Conservation (phyloP, 78 protist species). For the Dictyostelium citrinum region DNA sequence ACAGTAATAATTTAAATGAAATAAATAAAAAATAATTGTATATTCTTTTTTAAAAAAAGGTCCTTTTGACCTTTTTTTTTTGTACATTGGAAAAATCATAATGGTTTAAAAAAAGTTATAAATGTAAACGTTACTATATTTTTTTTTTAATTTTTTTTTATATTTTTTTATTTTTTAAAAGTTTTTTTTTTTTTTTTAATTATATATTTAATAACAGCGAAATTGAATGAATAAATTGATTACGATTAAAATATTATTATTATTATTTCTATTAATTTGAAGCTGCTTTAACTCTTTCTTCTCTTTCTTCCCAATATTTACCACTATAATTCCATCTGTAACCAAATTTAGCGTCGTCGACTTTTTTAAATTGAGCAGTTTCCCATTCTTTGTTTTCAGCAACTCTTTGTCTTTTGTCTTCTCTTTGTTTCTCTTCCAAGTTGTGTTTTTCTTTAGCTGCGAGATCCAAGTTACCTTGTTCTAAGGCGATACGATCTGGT, state of each 20-base stretch:
- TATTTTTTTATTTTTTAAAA: not conserved
- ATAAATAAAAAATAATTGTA: too few species aligned
- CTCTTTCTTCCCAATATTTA: conserved; percentile 69
- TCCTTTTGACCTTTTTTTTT: too few species aligned
- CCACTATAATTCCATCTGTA: conserved; percentile 70
- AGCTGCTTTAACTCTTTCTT: not conserved
- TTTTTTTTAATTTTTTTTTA: not conserved
- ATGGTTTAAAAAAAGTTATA: too few species aligned
- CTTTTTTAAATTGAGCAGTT: conserved; percentile 63
- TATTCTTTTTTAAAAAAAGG: too few species aligned
- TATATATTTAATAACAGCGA: not conserved
- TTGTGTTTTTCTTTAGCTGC: conserved; percentile 73
- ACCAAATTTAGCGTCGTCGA: not conserved
- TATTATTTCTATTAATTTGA: not conserved
- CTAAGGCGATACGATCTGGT: conserved; percentile 67
- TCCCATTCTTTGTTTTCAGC: conserved; percentile 63
- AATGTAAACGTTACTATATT: too few species aligned
- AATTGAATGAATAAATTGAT: not conserved
- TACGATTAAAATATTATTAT: not conserved
- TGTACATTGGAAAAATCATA: too few species aligned
- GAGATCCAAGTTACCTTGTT: conserved; percentile 48
- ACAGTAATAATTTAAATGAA: too few species aligned
- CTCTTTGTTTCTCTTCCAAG: conserved; percentile 78
- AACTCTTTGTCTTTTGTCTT: conserved; percentile 58
- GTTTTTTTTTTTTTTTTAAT: not conserved